These are phyloP conservation scores for Kodamaea kaohsiungensis DNA, from an alignment of 805 yeast genomes.

Conservation along the genomic window DNA sequence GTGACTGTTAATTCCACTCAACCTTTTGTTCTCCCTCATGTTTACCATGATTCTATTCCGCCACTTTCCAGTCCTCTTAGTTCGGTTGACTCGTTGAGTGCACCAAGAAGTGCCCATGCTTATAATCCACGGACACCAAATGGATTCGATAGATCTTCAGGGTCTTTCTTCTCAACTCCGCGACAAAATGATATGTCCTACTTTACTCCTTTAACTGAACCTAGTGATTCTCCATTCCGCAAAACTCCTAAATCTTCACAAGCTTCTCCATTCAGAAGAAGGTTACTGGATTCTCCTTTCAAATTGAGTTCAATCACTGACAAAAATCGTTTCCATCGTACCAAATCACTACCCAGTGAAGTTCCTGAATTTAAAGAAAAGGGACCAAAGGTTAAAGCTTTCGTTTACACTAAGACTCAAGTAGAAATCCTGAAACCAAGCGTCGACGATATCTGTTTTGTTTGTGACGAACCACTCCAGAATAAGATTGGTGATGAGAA, in stretches of 20 bases:
- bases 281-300: neutral
- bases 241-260: neutral
- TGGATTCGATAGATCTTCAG: neutral
- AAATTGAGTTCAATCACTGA: neutral
- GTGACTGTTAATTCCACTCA: neutral
- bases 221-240: neutral
- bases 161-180: neutral
- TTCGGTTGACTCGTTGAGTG: neutral
- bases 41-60: neutral
- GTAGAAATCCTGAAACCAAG: neutral
- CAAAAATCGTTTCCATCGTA: neutral
- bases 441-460: slow-evolving; percentile 34
- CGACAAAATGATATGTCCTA: neutral
- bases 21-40: neutral
- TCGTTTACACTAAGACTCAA: slow-evolving; percentile 19
- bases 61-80: neutral
- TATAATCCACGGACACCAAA: neutral
- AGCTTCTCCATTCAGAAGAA: slow-evolving; percentile 1
- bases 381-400: slow-evolving; percentile 30
- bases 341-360: neutral
- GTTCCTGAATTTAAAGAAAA: neutral
- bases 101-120: neutral
- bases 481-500: slow-evolving; percentile 46
- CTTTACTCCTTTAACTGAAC: slow-evolving; percentile 1
- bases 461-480: slow-evolving; percentile 54